phyloP scores from a whole-genome alignment of 2,329 filamentous ascomycete genomes.

The Ilyonectria robusta region DNA sequence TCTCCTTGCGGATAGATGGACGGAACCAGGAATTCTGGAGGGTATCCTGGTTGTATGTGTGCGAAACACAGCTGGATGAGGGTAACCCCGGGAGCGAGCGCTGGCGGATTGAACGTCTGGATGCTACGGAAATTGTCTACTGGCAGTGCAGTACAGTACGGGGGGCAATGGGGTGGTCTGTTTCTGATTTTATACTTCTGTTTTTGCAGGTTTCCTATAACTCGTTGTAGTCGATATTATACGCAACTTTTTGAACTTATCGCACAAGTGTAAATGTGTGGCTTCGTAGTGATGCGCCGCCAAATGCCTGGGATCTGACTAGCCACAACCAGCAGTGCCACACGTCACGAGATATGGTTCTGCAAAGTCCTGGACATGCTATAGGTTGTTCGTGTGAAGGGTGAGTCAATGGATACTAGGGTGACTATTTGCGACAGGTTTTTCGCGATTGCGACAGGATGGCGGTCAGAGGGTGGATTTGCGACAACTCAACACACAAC shows the following conservation, averaged over 20 bases:
- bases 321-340: background rate
- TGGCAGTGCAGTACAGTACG: conserved; percentile 35
- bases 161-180: conserved; percentile 29
- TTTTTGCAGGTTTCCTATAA: conserved; percentile 40
- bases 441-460: conserved; percentile 20
- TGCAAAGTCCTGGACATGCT: background rate
- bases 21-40: conserved; percentile 37
- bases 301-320: background rate
- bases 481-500: conserved; percentile 3
- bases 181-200: conserved; percentile 41
- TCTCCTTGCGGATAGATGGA: conserved; percentile 45
- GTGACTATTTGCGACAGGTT: conserved; percentile 13
- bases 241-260: conserved; percentile 20
- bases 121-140: conserved; percentile 42
- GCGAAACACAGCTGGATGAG: conserved; percentile 26
- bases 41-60: conserved; percentile 33
- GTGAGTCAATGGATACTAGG: background rate
- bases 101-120: conserved; percentile 37
- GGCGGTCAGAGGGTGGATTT: conserved; percentile 6
- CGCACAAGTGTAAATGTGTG: background rate
- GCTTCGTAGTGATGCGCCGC: background rate
- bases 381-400: background rate
- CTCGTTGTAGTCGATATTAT: conserved; percentile 43
- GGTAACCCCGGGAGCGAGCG: conserved; percentile 18
- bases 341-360: background rate